Percentiles rank a stretch among this genome's conserved stretches.
Conservation (phyloP, 2,329 filamentous ascomycete genomes). For the Epicoccum nigrum region DNA sequence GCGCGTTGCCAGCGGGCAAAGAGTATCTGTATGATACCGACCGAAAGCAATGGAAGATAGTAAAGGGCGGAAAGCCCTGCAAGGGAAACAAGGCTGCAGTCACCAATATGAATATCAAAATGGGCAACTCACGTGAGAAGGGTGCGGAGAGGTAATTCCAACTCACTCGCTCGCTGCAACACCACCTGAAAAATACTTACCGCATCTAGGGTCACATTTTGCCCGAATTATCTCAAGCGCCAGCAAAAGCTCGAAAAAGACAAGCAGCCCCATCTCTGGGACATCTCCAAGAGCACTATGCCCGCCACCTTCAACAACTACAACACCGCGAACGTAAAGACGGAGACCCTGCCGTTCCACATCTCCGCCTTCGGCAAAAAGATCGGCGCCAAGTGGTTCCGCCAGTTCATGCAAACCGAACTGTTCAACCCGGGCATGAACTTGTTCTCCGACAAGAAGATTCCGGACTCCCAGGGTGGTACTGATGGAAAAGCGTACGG, state of each 20-base stretch:
- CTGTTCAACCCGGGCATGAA: constrained; percentile 11
- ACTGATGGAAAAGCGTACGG: constrained; percentile 4
- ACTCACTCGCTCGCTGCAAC: neutral
- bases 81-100: constrained; percentile 13
- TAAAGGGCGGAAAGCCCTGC: constrained; percentile 17
- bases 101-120: constrained; percentile 9
- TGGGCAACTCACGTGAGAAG: neutral
- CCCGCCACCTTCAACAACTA: constrained; percentile 16
- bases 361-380: constrained; percentile 16
- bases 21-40: constrained; percentile 16
- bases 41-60: constrained; percentile 3
- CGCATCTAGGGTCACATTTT: constrained; percentile 11
- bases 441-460: constrained; percentile 11
- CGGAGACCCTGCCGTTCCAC: constrained; percentile 13
- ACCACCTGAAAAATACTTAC: neutral
- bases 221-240: constrained; percentile 3
- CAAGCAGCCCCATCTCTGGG: constrained; percentile 16
- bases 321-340: constrained; percentile 7
- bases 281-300: constrained; percentile 12
- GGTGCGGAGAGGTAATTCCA: constrained; percentile 1
- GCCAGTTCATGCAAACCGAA: constrained; percentile 17
- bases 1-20: neutral
- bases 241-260: constrained; percentile 17
- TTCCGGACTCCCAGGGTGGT: constrained; percentile 4
- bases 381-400: constrained; percentile 19